A percentile compares a stretch with the other conserved stretches of the same genome.
phyloP scores from a whole-genome alignment of 805 yeast species.

The Dipodascopsis uninucleata region DNA sequence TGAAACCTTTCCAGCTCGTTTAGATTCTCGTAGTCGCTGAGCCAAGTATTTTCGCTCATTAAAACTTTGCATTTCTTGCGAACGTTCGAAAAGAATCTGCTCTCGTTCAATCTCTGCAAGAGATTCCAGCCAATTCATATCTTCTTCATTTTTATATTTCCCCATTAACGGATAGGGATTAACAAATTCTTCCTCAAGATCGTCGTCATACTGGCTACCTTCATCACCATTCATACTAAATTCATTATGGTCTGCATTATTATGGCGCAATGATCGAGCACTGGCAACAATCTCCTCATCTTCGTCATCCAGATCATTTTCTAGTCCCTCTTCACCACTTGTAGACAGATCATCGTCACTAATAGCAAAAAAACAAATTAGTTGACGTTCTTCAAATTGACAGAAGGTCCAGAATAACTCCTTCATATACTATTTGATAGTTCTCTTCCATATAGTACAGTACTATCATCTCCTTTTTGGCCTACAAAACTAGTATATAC shows the following conservation, averaged over 20 bases:
- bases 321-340: slow-evolving; percentile 36
- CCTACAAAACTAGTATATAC: slow-evolving; percentile 32
- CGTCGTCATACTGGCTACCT: slow-evolving; percentile 38
- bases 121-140: slow-evolving; percentile 55
- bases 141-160: slow-evolving; percentile 78
- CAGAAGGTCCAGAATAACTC: slow-evolving; percentile 19
- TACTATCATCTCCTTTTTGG: slow-evolving; percentile 35
- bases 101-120: slow-evolving; percentile 94
- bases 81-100: slow-evolving; percentile 83
- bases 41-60: slow-evolving; percentile 80
- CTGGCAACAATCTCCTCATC: slow-evolving; percentile 39
- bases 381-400: slow-evolving; percentile 26
- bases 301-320: slow-evolving; percentile 28
- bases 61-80: slow-evolving; percentile 84
- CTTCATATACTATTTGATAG: background rate
- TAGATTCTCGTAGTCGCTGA: slow-evolving; percentile 67
- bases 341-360: slow-evolving; percentile 8
- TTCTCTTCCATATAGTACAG: slow-evolving; percentile 3
- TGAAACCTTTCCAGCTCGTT: slow-evolving; percentile 35
- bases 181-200: slow-evolving; percentile 35
- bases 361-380: background rate
- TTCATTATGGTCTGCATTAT: slow-evolving; percentile 27
- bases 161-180: slow-evolving; percentile 95
- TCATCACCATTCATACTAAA: too few species aligned
- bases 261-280: slow-evolving; percentile 36